These are phyloP conservation scores for Phoma herbarum DNA, from an alignment of 2,329 filamentous ascomycete species.

Conservation along the genomic window DNA sequence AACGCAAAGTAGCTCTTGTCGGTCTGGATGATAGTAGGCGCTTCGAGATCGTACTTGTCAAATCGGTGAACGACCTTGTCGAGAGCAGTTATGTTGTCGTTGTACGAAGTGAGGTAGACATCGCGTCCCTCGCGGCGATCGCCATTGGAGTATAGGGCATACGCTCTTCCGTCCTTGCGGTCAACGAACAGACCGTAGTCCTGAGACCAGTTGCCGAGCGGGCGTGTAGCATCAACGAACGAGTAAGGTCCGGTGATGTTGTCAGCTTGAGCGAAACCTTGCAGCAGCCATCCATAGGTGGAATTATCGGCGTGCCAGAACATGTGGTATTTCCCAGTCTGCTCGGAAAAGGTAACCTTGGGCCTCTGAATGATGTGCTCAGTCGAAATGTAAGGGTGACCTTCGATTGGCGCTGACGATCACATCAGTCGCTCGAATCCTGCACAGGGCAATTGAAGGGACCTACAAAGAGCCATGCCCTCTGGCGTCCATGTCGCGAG, in stretches of 20 bases:
- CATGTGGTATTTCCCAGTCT: slow-evolving; percentile 66
- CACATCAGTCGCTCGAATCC: neutral
- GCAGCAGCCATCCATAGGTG: slow-evolving; percentile 64
- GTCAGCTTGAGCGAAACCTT: slow-evolving; percentile 64
- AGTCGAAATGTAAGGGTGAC: slow-evolving; percentile 64
- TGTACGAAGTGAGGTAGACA: slow-evolving; percentile 65
- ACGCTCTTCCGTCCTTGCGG: slow-evolving; percentile 64
- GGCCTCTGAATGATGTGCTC: slow-evolving; percentile 68
- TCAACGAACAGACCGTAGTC: slow-evolving; percentile 70
- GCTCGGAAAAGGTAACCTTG: slow-evolving; percentile 68
- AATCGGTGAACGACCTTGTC: slow-evolving; percentile 64
- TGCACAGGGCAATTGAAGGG: neutral
- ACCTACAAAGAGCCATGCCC: slow-evolving; percentile 63
- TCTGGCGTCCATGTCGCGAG: slow-evolving; percentile 67
- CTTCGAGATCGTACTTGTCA: slow-evolving; percentile 68
- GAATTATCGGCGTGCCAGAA: slow-evolving; percentile 70
- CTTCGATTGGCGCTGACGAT: slow-evolving; percentile 59
- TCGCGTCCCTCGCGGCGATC: slow-evolving; percentile 64
- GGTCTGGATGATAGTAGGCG: slow-evolving; percentile 68
- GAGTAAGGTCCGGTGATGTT: slow-evolving; percentile 63
- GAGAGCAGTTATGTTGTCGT: slow-evolving; percentile 61
- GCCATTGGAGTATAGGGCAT: slow-evolving; percentile 68
- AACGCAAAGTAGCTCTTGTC: slow-evolving; percentile 67
- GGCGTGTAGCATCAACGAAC: slow-evolving; percentile 63
- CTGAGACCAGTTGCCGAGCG: slow-evolving; percentile 70